Conservation (phyloP, 306 rosid genomes). For the Lathyrus oleraceus region DNA sequence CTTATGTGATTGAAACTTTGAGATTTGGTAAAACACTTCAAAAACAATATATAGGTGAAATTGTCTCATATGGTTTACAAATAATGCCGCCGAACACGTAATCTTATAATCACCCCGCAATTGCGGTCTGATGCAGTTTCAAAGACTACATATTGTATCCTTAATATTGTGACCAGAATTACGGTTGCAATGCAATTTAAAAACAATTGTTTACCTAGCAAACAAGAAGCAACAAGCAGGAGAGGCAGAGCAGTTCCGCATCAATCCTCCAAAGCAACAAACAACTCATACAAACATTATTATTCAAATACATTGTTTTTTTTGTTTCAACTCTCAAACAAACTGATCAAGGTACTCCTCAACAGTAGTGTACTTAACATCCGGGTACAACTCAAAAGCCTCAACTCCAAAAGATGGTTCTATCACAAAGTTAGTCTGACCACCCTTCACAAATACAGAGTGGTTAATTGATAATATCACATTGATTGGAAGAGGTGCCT, state of each 20-base stretch:
- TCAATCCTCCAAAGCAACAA: constrained; percentile 23
- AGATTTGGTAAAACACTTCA: too few relatives aligned
- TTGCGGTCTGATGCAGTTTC: too few relatives aligned
- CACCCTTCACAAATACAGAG: constrained; percentile 77
- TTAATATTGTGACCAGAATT: too few relatives aligned
- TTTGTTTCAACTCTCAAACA: constrained; percentile 48
- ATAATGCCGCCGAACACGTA: too few relatives aligned
- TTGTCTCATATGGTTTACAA: too few relatives aligned
- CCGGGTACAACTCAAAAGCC: constrained; percentile 76
- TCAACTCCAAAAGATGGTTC: constrained; percentile 83
- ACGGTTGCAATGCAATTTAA: too few relatives aligned
- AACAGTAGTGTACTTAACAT: constrained; percentile 77
- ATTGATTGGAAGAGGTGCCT: constrained; percentile 70
- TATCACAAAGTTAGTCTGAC: constrained; percentile 76
- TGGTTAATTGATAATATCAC: constrained; percentile 61
- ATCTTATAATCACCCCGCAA: too few relatives aligned
- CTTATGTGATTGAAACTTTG: too few relatives aligned
- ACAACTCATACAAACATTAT: constrained; percentile 1
- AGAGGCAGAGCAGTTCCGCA: not conserved
- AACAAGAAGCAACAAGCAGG: not conserved
- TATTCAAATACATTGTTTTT: not conserved
- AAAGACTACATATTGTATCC: too few relatives aligned
- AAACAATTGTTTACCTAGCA: too few relatives aligned
- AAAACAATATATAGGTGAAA: too few relatives aligned
- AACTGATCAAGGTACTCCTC: constrained; percentile 72